Conservation (phyloP, 768 basidiomycete genomes). For the Sporobolomyces pararoseus region DNA sequence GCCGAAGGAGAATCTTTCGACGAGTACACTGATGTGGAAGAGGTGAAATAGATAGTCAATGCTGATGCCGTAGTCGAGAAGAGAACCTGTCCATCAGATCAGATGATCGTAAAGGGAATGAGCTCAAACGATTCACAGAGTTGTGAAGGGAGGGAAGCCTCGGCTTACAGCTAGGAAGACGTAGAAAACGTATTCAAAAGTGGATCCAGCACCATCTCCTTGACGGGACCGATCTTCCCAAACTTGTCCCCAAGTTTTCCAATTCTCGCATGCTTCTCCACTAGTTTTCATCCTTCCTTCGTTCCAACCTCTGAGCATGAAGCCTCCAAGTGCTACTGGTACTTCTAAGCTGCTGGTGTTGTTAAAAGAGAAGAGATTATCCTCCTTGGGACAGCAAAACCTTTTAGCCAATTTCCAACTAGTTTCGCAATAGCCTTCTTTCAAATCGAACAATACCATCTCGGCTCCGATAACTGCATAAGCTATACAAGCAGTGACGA, state of each 20-base stretch:
- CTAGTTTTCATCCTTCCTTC: neutral
- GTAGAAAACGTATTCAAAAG: slow-evolving; percentile 67
- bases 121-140: too few relatives aligned
- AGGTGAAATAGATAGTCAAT: slow-evolving; percentile 81
- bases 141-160: too few relatives aligned
- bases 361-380: neutral
- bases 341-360: neutral
- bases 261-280: slow-evolving; percentile 59
- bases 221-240: slow-evolving; percentile 51
- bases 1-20: slow-evolving; percentile 71
- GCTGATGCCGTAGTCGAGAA: slow-evolving; percentile 69
- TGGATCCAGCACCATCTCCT: slow-evolving; percentile 42
- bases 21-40: slow-evolving; percentile 80
- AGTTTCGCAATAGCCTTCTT: slow-evolving; percentile 76
- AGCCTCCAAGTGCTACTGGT: neutral
- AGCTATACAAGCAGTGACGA: slow-evolving; percentile 77
- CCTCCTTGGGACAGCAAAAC: slow-evolving; percentile 67
- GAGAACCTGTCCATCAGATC: slow-evolving; percentile 56
- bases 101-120: neutral
- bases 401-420: slow-evolving; percentile 70
- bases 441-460: slow-evolving; percentile 83
- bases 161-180: slow-evolving; percentile 66
- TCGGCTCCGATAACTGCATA: slow-evolving; percentile 78
- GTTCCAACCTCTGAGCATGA: slow-evolving; percentile 17
- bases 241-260: slow-evolving; percentile 70